Evolutionary conservation across 1,139 yeast species (phyloP), one percentile per base, ranked within the genome.

Genomic region (Suhomyces bribrorum): DNA sequence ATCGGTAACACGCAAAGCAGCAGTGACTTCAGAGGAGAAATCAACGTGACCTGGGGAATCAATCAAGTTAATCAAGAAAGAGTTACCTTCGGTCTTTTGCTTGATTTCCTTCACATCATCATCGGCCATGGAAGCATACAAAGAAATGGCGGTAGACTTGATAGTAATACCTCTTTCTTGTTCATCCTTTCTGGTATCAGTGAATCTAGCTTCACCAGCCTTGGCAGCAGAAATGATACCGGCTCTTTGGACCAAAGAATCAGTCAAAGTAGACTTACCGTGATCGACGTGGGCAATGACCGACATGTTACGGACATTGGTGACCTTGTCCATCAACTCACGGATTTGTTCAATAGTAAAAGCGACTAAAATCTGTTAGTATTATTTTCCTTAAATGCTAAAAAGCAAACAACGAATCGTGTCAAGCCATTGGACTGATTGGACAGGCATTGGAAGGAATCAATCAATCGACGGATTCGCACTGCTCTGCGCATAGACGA

Each of bases 41-140:
- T 92, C 98, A 83, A 92, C 97, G 97, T 92, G 98, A 86, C 98
- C 98, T 76, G 98, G 98, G 60, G 98, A 92, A 75, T 92, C 98
- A 64, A 92, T 92, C 83, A 92, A 83, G 87, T 92, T 92, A 62
- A 92, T 81, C 78, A 92, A 86, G 83, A 90, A 92, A 70, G 86
- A 81, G 83, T 79, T 86, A 75, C 97, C 97, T 22, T 69, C 85
- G 55, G 96, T 85, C 81, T 90, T 89, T 79, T 92, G 97, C 73
- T 81, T 77, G 77, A 92, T 90, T 69, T 90, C 97, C 80, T 87
- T 87, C 59, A 80, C 84, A 67, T 90, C 97, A 35, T 89, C 97
- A 41, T 89, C 97, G 45, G 67, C 61, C 86, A 89, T 81, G 69
- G 86, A 82, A 62, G 97, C 83, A 80, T 75, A 92, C 70, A 92